These are phyloP conservation scores for Delitschia confertaspora DNA, from an alignment of 495 filamentous ascomycete species.

Conservation along the genomic window DNA sequence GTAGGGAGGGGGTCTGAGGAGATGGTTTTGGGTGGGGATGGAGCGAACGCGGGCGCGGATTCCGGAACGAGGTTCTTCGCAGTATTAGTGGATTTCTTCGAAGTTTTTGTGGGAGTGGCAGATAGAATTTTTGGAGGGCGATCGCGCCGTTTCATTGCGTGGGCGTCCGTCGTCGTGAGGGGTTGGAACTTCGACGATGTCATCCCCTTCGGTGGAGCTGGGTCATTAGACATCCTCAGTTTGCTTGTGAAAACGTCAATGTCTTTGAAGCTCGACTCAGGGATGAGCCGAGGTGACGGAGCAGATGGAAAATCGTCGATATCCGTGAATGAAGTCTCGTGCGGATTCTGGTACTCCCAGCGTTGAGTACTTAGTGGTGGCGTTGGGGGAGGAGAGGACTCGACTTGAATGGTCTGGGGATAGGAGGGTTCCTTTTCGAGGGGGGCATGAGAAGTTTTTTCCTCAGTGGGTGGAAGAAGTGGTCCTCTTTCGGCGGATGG, in stretches of 20 bases:
- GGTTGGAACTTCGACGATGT: background rate
- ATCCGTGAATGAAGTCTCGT: background rate
- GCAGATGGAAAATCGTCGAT: conserved; percentile 7
- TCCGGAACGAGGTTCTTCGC: too few relatives aligned
- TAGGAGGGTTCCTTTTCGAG: too few relatives aligned
- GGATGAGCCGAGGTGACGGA: conserved; percentile 7
- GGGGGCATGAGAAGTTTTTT: background rate
- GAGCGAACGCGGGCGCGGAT: too few relatives aligned
- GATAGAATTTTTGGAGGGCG: conserved; percentile 25
- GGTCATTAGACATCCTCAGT: background rate
- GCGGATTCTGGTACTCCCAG: background rate
- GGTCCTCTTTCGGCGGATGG: background rate
- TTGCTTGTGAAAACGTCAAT: conserved; percentile 15
- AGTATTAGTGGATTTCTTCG: conserved; percentile 5
- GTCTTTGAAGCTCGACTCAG: conserved; percentile 11
- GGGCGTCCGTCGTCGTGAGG: background rate
- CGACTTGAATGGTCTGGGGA: too few relatives aligned
- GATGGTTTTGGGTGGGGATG: background rate
- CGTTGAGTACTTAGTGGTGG: too few relatives aligned
- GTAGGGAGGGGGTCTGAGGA: background rate
- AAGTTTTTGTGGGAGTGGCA: conserved; percentile 8
- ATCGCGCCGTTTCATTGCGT: conserved; percentile 16
- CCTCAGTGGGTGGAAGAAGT: background rate
- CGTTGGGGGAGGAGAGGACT: too few relatives aligned
- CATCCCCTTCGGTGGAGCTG: conserved; percentile 1